Evolutionary conservation across 352 stramenopile species (phyloP), one percentile per base, ranked within the genome.

Genomic region (Globisporangium sylvaticum): DNA sequence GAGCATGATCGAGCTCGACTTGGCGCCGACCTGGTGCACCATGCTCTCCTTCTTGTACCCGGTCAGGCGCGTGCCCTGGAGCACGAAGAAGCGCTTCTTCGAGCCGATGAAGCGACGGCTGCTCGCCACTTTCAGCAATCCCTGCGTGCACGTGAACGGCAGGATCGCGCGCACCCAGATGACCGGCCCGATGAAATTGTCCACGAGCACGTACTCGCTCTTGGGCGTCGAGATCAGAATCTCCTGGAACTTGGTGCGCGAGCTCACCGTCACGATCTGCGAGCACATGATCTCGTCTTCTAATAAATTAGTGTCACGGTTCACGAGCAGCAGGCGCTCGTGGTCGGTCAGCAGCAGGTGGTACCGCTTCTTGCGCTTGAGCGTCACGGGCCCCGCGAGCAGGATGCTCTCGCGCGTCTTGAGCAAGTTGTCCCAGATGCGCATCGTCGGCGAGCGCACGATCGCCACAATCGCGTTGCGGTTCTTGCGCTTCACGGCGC

Each of bases 261-360:
- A 92, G 70, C 87, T 95, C 66, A 95, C 84, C 4, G 87, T 95
- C 69, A 95, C 84, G 67, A 95, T 92, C 64, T 93, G 87, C 14
- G 81, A 84, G 75, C 87, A 93, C 80, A 95, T 91, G 74, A 95
- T 87, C 72, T 95, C 87, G 70, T 95, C 87, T 63, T 95, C 87
- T 73, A 95, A 81, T 81, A 91, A 81, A 74, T 95, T 95, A 72
- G 84, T 91, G 59, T 91, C 85, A 72, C 91, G 91, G 80, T 95
- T 95, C 66, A 95, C 81, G 74, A 95, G 91, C 32, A 95, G 73
- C 59, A 95, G 73, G 12, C 87, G 87, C 70, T 95, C 87, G 72
- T 95, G 84, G 66, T 93, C 83, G 42, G 87, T 95, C 46, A 95
- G 78, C 58, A 95, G 69, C 65, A 95, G 59, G 65, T 95, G 87